Base-by-base conservation (phyloP, 257 asterid species). In the Penstemon eatonii region DNA sequence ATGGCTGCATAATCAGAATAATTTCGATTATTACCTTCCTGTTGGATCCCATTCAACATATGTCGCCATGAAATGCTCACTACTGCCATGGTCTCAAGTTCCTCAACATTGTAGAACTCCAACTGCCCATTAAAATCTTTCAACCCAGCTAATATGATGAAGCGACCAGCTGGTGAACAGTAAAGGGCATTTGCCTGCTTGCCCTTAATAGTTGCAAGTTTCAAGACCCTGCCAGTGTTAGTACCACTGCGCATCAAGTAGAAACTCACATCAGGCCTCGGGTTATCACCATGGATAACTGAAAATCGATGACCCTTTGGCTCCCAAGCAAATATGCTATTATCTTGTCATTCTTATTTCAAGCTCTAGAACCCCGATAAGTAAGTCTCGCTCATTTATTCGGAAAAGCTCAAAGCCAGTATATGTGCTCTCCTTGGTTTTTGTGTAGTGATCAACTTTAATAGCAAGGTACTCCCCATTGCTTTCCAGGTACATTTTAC, bases 361-460 rank as follows among this genome's bases (percentile, higher is more conserved):
- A 46, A 93, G 96, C 86, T 93, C 99, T 73, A 93, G 78, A 60
- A 93, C 99, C 84, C 90, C 99, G 56, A 88, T 93, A 9, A 97
- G 99, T 52, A 94, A 90, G 76, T 94, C 99, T 7, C 97, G 75
- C 73, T 91, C 97, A 72, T 89, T 89, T 75, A 94, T 89, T 78
- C 99, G 76, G 81, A 94, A 93, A 65, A 93, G 95, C 87, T 93
- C 98, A 68, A 93, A 93, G 63, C 98, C 97, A 64, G 96, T 86
- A 60, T 92, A 90, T 6, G 98, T 92, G 83, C 93, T 92, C 76
- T 90, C 86, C 83, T 85, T 90, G 25, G 95, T 90, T 74, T 92
- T 92, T 9, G 96, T 92, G 83, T 90, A 92, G 18, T 15, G 18
- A 15, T 0, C n/a, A n/a, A n/a, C n/a, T n/a, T n/a, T n/a, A n/a